Evolutionary conservation across 2,329 filamentous ascomycete genomes (phyloP), one percentile per base, ranked within the genome.

Genomic region (Fragosphaeria purpurea): DNA sequence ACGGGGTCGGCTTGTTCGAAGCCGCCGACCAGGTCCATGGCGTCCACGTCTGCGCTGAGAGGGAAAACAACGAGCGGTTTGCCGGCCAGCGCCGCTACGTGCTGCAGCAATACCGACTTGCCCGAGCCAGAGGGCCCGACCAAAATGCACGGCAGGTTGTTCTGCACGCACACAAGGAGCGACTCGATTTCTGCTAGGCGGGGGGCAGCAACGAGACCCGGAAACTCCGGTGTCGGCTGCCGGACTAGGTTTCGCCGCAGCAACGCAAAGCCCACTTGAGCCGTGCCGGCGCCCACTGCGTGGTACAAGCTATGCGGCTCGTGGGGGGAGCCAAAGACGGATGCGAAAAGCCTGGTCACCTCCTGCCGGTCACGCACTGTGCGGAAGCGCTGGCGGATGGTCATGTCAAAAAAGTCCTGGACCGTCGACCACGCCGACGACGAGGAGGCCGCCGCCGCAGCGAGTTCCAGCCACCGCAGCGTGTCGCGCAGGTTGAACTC

Each of bases 21-120:
- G 0, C 93, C 93, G 61, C 93, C 93, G 51, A 98, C 88, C 50
- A 98, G 79, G 66, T 98, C 93, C 82, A 95, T 95, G 1, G 91
- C 90, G 65, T 98, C 93, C 43, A 95, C 86, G 60, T 98, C 94
- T 6, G 90, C 85, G 62, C 95, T 98, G 68, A 98, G 81, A 1
- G 90, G 83, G 59, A 97, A 87, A 12, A 88, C 85, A 35, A 90
- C 78, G 4, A 97, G 71, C 1, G 81, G 74, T 50, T 85, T 85
- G 31, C 93, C 93, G 41, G 80, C 80, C 31, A 85, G 69, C 10
- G 85, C 83, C n/a, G 93, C 90, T 33, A 95, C 74, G 56, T 91
- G 83, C 53, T 84, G 77, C 11, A 98, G 70, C 5, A 95, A 73
- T 5, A 80, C 78, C 1, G 88, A 91, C 67, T 98, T 98, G 33